Conservation (phyloP, 805 yeast genomes). For the Schizosaccharomyces japonicus region DNA sequence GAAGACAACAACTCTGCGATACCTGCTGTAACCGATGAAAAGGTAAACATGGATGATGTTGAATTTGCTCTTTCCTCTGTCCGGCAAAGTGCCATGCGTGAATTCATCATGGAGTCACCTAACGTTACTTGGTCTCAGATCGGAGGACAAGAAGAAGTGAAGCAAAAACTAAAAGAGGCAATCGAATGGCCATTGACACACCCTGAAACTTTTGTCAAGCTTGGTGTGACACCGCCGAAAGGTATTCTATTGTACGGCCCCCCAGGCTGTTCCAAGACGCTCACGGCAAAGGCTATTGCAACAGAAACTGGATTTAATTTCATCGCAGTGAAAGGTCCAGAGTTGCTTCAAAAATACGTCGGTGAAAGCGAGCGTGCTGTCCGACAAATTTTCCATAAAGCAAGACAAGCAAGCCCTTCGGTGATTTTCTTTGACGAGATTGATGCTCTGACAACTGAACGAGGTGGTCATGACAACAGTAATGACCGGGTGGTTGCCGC, state of each 20-base stretch:
- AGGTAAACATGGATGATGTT: conserved; percentile 34
- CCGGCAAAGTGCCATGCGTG: conserved; percentile 92
- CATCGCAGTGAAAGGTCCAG: conserved; percentile 91
- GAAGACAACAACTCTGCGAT: background rate
- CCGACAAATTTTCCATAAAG: conserved; percentile 80
- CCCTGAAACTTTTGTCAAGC: conserved; percentile 42
- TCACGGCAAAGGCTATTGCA: conserved; percentile 86
- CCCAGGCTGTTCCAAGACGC: conserved; percentile 90
- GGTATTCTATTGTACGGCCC: conserved; percentile 91
- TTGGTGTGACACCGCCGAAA: conserved; percentile 77
- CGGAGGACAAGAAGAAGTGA: conserved; percentile 78
- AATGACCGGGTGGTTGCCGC: conserved; percentile 73
- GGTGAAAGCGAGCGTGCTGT: conserved; percentile 88
- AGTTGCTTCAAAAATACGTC: conserved; percentile 77
- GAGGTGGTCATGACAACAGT: conserved; percentile 36
- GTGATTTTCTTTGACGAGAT: conserved; percentile 90
- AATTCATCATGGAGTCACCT: conserved; percentile 74
- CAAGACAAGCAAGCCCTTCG: conserved; percentile 84
- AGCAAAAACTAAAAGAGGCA: conserved; percentile 63
- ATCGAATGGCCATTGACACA: conserved; percentile 79
- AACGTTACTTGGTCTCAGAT: conserved; percentile 82
- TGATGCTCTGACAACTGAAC: conserved; percentile 67
- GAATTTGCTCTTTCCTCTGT: conserved; percentile 52
- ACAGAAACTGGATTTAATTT: conserved; percentile 87
- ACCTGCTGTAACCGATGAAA: conserved; percentile 22